phyloP scores from a whole-genome alignment of 495 filamentous ascomycete genomes.

The Penicillium subrubescens region DNA sequence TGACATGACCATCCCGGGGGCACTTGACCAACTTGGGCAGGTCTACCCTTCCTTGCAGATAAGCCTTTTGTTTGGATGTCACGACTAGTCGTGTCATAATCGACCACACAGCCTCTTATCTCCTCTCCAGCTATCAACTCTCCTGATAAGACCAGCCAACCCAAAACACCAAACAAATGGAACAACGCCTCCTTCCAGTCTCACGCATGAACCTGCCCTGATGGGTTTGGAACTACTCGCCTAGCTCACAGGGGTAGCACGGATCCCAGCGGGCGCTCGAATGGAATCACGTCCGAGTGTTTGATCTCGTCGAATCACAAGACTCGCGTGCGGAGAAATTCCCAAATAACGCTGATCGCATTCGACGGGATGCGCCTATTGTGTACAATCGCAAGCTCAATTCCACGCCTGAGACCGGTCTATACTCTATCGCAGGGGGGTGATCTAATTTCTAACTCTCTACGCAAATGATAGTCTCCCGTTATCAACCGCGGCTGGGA shows the following conservation, averaged over 20 bases:
- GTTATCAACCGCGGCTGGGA: constrained; percentile 3
- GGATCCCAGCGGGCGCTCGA: constrained; percentile 14
- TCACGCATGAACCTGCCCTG: constrained; percentile 38
- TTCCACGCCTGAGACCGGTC: not conserved
- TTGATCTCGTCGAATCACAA: constrained; percentile 22
- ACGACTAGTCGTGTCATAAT: not conserved
- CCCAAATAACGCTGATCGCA: constrained; percentile 9
- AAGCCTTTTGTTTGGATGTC: constrained; percentile 10
- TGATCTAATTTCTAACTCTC: no score
- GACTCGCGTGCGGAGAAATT: constrained; percentile 17
- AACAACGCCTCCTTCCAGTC: constrained; percentile 10
- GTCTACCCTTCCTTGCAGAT: constrained; percentile 19
- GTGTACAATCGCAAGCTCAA: not conserved
- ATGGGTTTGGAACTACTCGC: constrained; percentile 28
- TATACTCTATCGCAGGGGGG: not conserved
- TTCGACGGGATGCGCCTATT: not conserved
- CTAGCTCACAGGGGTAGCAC: constrained; percentile 24
- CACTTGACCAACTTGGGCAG: constrained; percentile 15
- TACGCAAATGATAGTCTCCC: not conserved
- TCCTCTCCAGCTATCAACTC: constrained; percentile 11
- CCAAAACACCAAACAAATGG: not conserved
- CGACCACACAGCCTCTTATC: constrained; percentile 15
- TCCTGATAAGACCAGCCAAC: constrained; percentile 7
- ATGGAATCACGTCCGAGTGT: constrained; percentile 12
- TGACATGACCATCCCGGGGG: not conserved